Percentiles rank a stretch among this genome's conserved stretches.
phyloP scores from a whole-genome alignment of 768 basidiomycete genomes.

The Russula lepida region DNA sequence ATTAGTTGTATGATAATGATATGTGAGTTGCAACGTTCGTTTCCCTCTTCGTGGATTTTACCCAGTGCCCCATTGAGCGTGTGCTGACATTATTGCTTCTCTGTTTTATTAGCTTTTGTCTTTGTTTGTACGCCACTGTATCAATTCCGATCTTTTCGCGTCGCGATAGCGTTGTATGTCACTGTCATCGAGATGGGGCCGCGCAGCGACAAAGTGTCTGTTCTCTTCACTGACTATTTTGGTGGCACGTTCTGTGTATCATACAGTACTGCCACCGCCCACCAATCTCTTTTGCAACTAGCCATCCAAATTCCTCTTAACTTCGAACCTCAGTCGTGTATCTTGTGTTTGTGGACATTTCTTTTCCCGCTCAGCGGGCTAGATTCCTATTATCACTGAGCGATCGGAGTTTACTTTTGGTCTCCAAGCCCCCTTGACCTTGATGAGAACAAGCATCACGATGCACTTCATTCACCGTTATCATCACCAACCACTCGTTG shows the following conservation, averaged over 20 bases:
- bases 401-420: neutral
- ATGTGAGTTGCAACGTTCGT: slow-evolving; percentile 3
- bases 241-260: slow-evolving; percentile 5
- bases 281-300: neutral
- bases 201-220: neutral
- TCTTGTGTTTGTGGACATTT: slow-evolving; percentile 3
- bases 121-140: slow-evolving; percentile 18
- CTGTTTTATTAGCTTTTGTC: slow-evolving; percentile 5
- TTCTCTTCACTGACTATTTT: neutral
- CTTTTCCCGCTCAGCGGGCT: neutral
- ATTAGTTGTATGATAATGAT: slow-evolving; percentile 14
- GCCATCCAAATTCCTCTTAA: neutral
- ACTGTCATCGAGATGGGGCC: neutral
- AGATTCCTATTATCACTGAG: neutral
- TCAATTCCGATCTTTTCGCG: slow-evolving; percentile 12
- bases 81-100: neutral
- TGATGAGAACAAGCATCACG: no score
- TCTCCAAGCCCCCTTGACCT: neutral
- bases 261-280: neutral
- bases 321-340: neutral
- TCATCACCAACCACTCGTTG: neutral
- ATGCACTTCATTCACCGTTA: neutral
- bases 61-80: neutral
- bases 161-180: slow-evolving; percentile 10
- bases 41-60: no score